phyloP scores from a whole-genome alignment of 2,329 filamentous ascomycete genomes.

The Trichoderma sp. region DNA sequence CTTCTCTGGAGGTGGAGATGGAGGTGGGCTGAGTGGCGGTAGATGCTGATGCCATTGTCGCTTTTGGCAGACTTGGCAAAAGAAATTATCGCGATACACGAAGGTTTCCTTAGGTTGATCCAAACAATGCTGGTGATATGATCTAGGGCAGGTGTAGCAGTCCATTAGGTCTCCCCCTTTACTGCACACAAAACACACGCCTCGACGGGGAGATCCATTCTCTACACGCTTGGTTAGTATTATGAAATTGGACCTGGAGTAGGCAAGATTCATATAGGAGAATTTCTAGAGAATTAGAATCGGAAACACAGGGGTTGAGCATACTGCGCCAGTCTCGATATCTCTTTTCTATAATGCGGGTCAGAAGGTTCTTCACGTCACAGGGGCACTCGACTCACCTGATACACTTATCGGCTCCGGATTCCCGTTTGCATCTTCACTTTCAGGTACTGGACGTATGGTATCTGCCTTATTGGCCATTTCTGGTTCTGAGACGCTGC shows the following conservation, averaged over 20 bases:
- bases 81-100: slow-evolving; percentile 9
- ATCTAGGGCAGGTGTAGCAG: slow-evolving; percentile 22
- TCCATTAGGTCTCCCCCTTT: background rate
- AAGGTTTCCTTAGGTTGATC: background rate
- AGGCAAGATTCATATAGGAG: background rate
- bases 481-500: background rate
- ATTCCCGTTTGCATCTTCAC: background rate
- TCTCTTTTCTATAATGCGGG: slow-evolving; percentile 1
- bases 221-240: slow-evolving; percentile 1
- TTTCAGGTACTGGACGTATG: background rate
- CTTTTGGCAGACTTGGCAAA: slow-evolving; percentile 6
- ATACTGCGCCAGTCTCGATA: slow-evolving; percentile 21
- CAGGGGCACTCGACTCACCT: background rate
- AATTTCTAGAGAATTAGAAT: background rate
- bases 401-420: slow-evolving; percentile 5
- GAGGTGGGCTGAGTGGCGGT: slow-evolving; percentile 19
- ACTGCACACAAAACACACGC: slow-evolving; percentile 10
- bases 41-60: slow-evolving; percentile 22
- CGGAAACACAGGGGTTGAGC: background rate
- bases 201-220: slow-evolving; percentile 14
- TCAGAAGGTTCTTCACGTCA: background rate
- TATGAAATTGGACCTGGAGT: background rate
- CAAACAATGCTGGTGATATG: slow-evolving; percentile 17
- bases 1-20: slow-evolving; percentile 19
- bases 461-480: background rate